Evolutionary conservation across 2,329 filamentous ascomycete genomes (phyloP).

Genomic region (Cladophialophora yegresii): DNA sequence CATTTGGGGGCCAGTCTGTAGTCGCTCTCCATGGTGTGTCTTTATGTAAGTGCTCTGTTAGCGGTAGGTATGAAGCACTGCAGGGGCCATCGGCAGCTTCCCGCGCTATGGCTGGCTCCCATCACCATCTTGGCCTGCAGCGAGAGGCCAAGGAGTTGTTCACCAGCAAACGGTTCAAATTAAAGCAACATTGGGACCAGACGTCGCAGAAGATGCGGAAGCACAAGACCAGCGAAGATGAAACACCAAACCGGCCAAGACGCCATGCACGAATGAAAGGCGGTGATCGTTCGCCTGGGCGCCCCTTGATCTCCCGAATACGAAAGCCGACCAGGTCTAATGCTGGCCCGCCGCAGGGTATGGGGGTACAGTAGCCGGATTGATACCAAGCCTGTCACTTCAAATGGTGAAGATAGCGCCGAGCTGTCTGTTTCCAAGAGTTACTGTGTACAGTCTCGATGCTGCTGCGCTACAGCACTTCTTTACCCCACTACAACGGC

Average conservation of each 20-base stretch:
- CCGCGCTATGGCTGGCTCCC: not conserved
- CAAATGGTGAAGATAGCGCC: not conserved
- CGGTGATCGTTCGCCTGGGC: not conserved
- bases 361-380: conserved; percentile 3
- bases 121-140: not conserved
- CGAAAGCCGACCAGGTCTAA: not conserved
- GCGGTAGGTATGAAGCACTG: not conserved
- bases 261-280: not conserved
- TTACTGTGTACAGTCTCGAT: not conserved
- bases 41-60: not conserved
- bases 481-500: conserved; percentile 21
- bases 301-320: conserved; percentile 4
- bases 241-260: conserved; percentile 3
- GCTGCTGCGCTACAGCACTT: not conserved
- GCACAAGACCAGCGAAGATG: not conserved
- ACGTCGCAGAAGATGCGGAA: not conserved
- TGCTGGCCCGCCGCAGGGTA: not conserved
- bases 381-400: not conserved
- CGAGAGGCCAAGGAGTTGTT: not conserved
- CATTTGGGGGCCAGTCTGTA: not conserved
- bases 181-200: too few species aligned
- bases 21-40: not conserved
- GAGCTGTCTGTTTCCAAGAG: not conserved
- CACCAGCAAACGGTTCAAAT: not conserved
- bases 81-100: not conserved